Percentiles rank a stretch among this genome's conserved stretches.
These are phyloP conservation scores for Gnetum montanum DNA, from an alignment of 75 land plant genomes.

Conservation along the genomic window DNA sequence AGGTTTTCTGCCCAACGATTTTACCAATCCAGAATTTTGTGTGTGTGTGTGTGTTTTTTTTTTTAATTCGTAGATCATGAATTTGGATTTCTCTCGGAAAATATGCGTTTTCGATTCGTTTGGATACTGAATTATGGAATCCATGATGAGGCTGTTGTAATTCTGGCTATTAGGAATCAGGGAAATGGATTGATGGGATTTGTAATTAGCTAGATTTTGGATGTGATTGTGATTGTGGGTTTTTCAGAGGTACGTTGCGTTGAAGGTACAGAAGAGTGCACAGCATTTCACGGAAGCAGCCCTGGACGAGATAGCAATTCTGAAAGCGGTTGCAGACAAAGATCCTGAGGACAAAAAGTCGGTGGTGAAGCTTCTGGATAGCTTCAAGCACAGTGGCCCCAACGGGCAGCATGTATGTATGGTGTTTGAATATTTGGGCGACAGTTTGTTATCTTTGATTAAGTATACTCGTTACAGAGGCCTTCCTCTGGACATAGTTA, in stretches of 20 bases:
- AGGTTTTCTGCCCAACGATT: background rate
- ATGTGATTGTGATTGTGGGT: too few species aligned
- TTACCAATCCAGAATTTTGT: background rate
- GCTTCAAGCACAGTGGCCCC: conserved; percentile 86
- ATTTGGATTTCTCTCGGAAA: background rate
- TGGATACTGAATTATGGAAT: background rate
- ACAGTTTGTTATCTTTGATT: conserved; percentile 62
- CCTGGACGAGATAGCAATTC: conserved; percentile 67
- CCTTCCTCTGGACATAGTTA: conserved; percentile 59
- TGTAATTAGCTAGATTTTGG: too few species aligned
- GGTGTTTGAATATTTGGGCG: conserved; percentile 87
- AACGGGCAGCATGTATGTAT: conserved; percentile 86
- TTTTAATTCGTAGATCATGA: background rate
- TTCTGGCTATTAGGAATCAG: background rate
- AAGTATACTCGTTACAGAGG: conserved; percentile 71
- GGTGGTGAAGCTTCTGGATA: conserved; percentile 65
- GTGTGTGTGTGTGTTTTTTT: too few species aligned
- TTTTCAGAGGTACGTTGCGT: conserved; percentile 82
- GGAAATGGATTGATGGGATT: too few species aligned
- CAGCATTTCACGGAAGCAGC: conserved; percentile 76
- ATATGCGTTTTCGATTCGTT: background rate
- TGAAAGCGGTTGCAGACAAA: conserved; percentile 53
- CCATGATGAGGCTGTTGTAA: background rate
- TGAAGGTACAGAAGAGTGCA: conserved; percentile 93
- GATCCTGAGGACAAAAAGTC: conserved; percentile 55